Evolutionary conservation across 805 yeast genomes (phyloP).

Genomic region (Myxozyma monticola): DNA sequence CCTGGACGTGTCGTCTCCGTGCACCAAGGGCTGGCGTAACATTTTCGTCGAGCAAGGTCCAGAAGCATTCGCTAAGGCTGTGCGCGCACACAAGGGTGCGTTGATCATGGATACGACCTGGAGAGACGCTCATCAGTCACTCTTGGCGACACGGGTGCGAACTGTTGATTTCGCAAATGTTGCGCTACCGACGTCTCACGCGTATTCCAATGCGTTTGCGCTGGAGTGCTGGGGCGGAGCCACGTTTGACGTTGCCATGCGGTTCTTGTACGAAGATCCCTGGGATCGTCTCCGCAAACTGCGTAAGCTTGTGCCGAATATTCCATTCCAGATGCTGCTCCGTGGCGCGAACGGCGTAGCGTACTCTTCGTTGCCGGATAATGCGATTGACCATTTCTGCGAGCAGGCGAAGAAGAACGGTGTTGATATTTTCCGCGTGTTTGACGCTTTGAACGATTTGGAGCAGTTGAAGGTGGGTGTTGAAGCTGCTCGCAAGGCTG

Average conservation of each 20-base stretch:
- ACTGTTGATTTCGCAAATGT: slow-evolving; percentile 87
- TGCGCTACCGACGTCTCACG: slow-evolving; percentile 93
- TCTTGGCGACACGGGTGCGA: slow-evolving; percentile 95
- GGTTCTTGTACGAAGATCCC: slow-evolving; percentile 97
- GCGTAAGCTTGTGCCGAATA: slow-evolving; percentile 90
- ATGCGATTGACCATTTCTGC: slow-evolving; percentile 97
- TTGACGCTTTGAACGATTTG: slow-evolving; percentile 94
- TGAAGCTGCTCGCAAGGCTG: slow-evolving; percentile 95
- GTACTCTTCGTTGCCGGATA: slow-evolving; percentile 95
- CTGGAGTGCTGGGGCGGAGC: slow-evolving; percentile 99
- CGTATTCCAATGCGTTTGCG: slow-evolving; percentile 86
- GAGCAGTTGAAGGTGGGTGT: slow-evolving; percentile 98
- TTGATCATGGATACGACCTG: slow-evolving; percentile 97
- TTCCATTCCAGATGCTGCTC: slow-evolving; percentile 98
- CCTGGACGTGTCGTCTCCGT: slow-evolving; percentile 59
- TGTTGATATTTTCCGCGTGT: slow-evolving; percentile 96
- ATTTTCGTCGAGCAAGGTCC: slow-evolving; percentile 84
- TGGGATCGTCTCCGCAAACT: slow-evolving; percentile 92
- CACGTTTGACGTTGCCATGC: slow-evolving; percentile 97
- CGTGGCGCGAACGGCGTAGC: slow-evolving; percentile 99
- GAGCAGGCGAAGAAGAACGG: slow-evolving; percentile 93
- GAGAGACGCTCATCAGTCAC: slow-evolving; percentile 99
- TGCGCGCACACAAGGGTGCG: slow-evolving; percentile 80
- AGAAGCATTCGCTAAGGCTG: slow-evolving; percentile 82
- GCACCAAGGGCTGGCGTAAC: slow-evolving; percentile 89